phyloP scores from a whole-genome alignment of 2,329 filamentous ascomycete species.

The Diaporthe destruens region DNA sequence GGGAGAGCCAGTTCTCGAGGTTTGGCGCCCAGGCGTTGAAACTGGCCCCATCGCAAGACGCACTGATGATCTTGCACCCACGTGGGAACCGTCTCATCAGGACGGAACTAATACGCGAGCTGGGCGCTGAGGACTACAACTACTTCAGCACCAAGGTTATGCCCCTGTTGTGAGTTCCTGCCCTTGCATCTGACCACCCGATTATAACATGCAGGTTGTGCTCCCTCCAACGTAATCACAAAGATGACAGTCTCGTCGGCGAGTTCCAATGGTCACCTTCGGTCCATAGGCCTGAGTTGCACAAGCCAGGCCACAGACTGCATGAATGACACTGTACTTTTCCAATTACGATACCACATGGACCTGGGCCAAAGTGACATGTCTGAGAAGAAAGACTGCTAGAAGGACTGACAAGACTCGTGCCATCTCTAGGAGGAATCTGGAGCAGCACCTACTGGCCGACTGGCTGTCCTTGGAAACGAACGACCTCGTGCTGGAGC shows the following conservation, averaged over 20 bases:
- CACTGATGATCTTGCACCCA: not conserved
- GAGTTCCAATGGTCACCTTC: no score
- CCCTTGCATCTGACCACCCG: no score
- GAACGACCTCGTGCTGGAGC: not conserved
- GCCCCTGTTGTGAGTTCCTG: not conserved
- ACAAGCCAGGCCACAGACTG: no score
- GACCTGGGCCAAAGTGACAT: no score
- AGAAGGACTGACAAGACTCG: not conserved
- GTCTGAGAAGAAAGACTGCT: no score
- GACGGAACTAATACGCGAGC: not conserved
- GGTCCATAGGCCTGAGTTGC: no score
- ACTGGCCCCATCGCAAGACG: not conserved
- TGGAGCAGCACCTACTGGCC: not conserved
- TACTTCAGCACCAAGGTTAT: rapidly evolving
- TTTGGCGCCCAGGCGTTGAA: not conserved
- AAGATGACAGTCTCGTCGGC: no score
- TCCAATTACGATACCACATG: not conserved
- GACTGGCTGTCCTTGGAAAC: not conserved
- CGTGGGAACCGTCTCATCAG: not conserved
- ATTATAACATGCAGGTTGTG: not conserved
- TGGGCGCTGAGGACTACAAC: not conserved
- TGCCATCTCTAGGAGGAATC: not conserved
- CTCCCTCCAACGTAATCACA: not conserved
- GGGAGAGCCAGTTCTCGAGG: not conserved
- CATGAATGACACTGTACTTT: not conserved